Evolutionary conservation across 257 asterid species (phyloP).

Genomic region (Plantago elongata): DNA sequence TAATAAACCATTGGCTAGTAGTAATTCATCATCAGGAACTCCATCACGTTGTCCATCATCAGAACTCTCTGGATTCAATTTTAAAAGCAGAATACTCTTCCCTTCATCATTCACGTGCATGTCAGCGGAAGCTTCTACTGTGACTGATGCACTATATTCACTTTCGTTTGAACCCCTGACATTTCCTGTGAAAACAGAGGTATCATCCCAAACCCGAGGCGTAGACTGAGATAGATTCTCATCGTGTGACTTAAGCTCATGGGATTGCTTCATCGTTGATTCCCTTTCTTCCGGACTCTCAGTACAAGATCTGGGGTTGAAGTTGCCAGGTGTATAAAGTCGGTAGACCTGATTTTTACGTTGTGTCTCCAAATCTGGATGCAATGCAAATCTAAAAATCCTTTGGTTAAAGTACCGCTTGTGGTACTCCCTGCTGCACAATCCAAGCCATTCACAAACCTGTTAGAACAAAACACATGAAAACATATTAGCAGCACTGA

Average conservation of each 20-base stretch:
- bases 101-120: constrained; percentile 32
- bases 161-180: constrained; percentile 21
- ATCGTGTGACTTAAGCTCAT: constrained; percentile 32
- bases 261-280: constrained; percentile 23
- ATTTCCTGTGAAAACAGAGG: constrained; percentile 33
- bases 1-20: constrained; percentile 18
- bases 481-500: constrained; percentile 18
- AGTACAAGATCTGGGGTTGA: constrained; percentile 40
- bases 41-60: constrained; percentile 28
- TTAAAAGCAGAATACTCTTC: constrained; percentile 29
- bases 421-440: constrained; percentile 66
- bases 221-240: constrained; percentile 34
- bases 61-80: constrained; percentile 32
- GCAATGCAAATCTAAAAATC: constrained; percentile 65
- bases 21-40: constrained; percentile 34
- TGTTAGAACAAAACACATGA: constrained; percentile 29
- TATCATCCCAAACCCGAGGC: constrained; percentile 34
- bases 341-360: constrained; percentile 61
- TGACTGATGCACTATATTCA: constrained; percentile 27
- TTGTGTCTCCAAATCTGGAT: constrained; percentile 52
- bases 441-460: constrained; percentile 76
- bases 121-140: constrained; percentile 35
- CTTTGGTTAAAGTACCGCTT: constrained; percentile 45
- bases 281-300: constrained; percentile 27
- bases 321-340: constrained; percentile 70